Base-by-base conservation (phyloP, 306 rosid species). In the Canavalia gladiata region DNA sequence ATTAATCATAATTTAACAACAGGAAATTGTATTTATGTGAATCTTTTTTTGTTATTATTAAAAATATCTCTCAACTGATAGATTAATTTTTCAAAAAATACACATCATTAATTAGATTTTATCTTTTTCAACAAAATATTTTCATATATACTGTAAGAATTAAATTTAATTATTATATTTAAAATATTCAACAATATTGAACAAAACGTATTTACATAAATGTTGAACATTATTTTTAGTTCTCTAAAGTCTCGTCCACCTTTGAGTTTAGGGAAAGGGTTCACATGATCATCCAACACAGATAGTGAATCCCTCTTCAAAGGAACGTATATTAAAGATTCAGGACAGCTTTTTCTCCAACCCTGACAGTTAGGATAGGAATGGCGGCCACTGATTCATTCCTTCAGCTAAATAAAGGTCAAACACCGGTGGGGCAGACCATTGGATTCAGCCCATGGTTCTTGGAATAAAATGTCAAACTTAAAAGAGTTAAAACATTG, bases 281-380 rank as follows among this genome's bases (percentile, higher is more conserved):
- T 82, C 89, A 78, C 86, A 68, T 43, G 69, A 78, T 82, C 75
- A 46, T 35, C 7, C 75, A 69, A 42, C 31, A 60, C 3, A 63
- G 42, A 62, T 42, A 60, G 68, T n/a, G 77, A 78, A 70, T 56
- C 79, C 37, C 6, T 50, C 11, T 42, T 12, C 30, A 41, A 3
- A 29, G 70, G 74, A 47, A 75, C 2, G 68, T 39, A 58, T 50
- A 46, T 50, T 47, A 65, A 70, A 74, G 70, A 78, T 70, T 29
- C 11, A 57, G 33, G 68, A 50, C 50, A 75, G 25, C 54, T 11
- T 68, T 64, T 66, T 50, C 72, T 57, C 49, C 35, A 68, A 51
- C 64, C 39, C 18, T 77, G 70, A 67, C 76, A 82, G 43, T 75
- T 47, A 33, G 51, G 63, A 77, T 56, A 29, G 46, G 60, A 56